Evolutionary conservation across 192 early-diverging fungal genomes (phyloP).

Genomic region (Coemansia sp.): DNA sequence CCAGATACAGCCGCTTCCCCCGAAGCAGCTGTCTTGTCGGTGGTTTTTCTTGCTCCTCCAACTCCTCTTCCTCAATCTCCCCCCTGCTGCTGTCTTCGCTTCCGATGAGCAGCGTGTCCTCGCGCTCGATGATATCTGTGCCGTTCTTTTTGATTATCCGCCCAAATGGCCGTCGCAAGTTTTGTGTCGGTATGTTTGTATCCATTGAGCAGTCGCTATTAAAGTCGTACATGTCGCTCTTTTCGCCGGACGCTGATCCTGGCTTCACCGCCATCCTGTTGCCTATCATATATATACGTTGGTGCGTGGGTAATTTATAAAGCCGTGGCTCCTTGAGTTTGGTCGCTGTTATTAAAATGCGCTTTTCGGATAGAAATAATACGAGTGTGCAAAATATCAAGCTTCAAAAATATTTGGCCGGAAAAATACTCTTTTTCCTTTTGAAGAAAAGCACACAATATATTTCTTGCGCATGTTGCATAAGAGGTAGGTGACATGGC

Average conservation of each 20-base stretch:
- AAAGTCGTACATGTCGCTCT: neutral
- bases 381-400: too few species aligned
- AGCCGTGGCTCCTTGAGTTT: too few species aligned
- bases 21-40: neutral
- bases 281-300: too few species aligned
- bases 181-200: neutral
- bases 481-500: neutral
- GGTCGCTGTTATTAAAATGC: too few species aligned
- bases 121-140: neutral
- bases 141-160: constrained; percentile 18
- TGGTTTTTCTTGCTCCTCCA: too few species aligned
- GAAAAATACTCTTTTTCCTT: too few species aligned
- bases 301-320: too few species aligned
- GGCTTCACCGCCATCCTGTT: neutral
- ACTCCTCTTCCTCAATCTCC: neutral
- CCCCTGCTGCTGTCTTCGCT: neutral
- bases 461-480: neutral
- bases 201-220: neutral
- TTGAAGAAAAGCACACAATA: too few species aligned
- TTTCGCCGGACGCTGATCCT: neutral
- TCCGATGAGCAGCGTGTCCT: neutral
- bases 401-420: too few species aligned
- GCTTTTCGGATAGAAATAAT: too few species aligned
- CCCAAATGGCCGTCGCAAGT: constrained; percentile 5
- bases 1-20: constrained; percentile 38